Evolutionary conservation across 2,329 filamentous ascomycete genomes (phyloP).

Genomic region (Clonostachys solani): DNA sequence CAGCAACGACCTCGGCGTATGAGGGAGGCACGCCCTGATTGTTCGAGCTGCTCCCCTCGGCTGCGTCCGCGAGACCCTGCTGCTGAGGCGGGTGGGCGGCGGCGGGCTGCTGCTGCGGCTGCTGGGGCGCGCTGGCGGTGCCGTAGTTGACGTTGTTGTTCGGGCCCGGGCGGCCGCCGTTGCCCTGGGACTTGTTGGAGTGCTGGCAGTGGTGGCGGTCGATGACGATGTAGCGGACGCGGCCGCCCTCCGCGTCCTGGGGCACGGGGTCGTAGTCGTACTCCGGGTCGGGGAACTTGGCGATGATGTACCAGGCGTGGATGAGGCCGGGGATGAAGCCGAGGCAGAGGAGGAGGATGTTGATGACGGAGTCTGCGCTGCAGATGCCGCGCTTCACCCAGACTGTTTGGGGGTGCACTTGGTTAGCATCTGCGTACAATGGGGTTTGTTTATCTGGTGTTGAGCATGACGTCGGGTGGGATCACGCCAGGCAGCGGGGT

Average conservation of each 20-base stretch:
- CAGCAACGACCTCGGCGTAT: conserved; percentile 85
- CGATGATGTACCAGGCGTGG: conserved; percentile 98
- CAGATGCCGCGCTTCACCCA: conserved; percentile 97
- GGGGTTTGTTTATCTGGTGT: background rate
- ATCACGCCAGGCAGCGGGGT: conserved; percentile 3
- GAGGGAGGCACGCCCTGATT: conserved; percentile 64
- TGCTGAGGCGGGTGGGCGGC: conserved; percentile 13
- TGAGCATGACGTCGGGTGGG: background rate
- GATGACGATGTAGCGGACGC: conserved; percentile 3
- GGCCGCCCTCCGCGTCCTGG: conserved; percentile 45
- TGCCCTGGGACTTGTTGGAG: conserved; percentile 21
- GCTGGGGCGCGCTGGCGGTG: conserved; percentile 17
- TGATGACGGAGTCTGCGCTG: conserved; percentile 88
- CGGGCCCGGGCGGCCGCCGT: conserved; percentile 1
- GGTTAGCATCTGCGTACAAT: background rate
- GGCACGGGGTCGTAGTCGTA: conserved; percentile 65
- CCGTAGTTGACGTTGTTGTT: conserved; percentile 40
- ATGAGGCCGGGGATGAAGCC: conserved; percentile 83
- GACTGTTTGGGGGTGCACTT: conserved; percentile 47
- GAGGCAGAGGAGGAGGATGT: conserved; percentile 81
- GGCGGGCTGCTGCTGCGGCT: conserved; percentile 17
- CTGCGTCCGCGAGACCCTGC: conserved; percentile 22
- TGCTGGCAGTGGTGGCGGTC: background rate
- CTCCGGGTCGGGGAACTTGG: conserved; percentile 74
- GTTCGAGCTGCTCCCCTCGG: conserved; percentile 36